Evolutionary conservation across 2,329 filamentous ascomycete species (phyloP).

Genomic region (Diaporthe capsici): DNA sequence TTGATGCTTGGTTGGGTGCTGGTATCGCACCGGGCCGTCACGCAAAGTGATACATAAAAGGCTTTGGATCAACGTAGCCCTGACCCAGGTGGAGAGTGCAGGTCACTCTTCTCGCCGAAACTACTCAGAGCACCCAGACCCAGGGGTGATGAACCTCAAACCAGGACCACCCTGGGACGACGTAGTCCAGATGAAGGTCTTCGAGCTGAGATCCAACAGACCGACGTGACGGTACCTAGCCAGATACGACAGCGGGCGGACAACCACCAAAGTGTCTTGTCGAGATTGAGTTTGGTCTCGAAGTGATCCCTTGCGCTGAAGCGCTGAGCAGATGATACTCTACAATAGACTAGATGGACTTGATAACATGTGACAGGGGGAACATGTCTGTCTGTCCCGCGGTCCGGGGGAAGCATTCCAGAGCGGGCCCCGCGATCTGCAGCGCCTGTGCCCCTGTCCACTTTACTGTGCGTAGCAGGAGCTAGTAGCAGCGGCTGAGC

Average conservation of each 20-base stretch:
- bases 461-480: background rate
- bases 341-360: background rate
- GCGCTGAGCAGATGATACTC: background rate
- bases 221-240: slow-evolving; percentile 9
- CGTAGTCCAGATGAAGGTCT: background rate
- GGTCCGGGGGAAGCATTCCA: slow-evolving; percentile 17
- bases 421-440: slow-evolving; percentile 25
- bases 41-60: background rate
- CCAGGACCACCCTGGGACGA: slow-evolving; percentile 19
- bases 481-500: slow-evolving; percentile 28
- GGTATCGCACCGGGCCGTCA: background rate
- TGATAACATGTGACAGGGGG: slow-evolving; percentile 18
- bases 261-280: background rate
- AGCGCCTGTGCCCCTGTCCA: slow-evolving; percentile 8
- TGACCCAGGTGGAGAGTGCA: background rate
- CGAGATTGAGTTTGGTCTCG: slow-evolving; percentile 21
- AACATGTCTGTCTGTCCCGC: background rate
- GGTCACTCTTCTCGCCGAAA: background rate
- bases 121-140: background rate
- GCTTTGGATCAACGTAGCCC: background rate
- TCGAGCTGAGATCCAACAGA: background rate
- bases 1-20: background rate
- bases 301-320: background rate
- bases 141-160: background rate
- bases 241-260: background rate